These are phyloP conservation scores for Podospora pseudopauciseta DNA, from an alignment of 495 filamentous ascomycete genomes.

Conservation along the genomic window DNA sequence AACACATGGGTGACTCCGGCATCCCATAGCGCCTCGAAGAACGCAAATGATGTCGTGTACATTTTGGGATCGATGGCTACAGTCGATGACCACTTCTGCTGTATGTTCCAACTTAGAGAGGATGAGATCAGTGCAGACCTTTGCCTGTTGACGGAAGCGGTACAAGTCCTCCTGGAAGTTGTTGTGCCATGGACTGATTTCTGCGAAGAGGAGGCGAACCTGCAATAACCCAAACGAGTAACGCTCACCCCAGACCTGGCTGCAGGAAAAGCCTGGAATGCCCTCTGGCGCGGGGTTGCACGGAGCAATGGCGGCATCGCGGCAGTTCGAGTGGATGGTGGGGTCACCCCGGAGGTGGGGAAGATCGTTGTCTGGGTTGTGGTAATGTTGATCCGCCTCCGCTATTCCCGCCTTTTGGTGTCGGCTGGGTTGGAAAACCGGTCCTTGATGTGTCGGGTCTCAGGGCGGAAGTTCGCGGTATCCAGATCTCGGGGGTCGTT, in stretches of 20 bases:
- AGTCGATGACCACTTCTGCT: conserved; percentile 9
- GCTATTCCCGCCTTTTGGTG: no score
- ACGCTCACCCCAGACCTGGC: conserved; percentile 9
- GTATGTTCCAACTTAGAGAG: neutral
- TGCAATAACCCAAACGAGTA: neutral
- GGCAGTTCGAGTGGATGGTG: conserved; percentile 14
- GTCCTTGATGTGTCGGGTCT: neutral
- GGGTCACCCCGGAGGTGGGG: neutral
- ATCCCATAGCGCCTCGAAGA: conserved; percentile 94
- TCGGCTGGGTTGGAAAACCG: neutral
- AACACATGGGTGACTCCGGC: conserved; percentile 87
- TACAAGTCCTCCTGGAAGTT: neutral
- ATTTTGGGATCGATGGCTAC: conserved; percentile 28
- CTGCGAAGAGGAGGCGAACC: conserved; percentile 11
- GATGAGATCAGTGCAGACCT: neutral
- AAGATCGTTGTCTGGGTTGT: neutral
- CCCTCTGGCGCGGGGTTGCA: conserved; percentile 15
- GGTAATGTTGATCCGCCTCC: neutral
- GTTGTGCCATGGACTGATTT: neutral
- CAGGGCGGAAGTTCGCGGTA: neutral
- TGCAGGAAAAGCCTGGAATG: conserved; percentile 1
- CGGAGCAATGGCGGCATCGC: conserved; percentile 19
- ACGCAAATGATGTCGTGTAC: conserved; percentile 62
- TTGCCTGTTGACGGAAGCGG: neutral
- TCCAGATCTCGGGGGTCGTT: conserved; percentile 10